phyloP scores from a whole-genome alignment of 2,329 filamentous ascomycete genomes.

The Incumbomyces lentus region DNA sequence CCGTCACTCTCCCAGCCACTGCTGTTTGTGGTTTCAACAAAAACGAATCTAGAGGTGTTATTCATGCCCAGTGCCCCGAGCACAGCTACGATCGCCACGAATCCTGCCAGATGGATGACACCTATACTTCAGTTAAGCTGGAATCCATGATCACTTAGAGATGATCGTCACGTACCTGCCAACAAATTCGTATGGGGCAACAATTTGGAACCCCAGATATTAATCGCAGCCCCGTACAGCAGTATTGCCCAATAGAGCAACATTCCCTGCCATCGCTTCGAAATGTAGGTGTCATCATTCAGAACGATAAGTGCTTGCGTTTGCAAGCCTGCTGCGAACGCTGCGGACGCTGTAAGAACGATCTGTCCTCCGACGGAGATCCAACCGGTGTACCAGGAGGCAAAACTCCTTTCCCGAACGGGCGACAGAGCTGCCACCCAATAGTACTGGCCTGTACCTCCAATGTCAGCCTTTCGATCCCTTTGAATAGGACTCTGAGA shows the following conservation, averaged over 20 bases:
- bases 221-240: constrained; percentile 26
- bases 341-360: constrained; percentile 26
- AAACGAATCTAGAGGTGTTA: constrained; percentile 28
- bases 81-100: constrained; percentile 29
- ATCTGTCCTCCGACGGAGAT: constrained; percentile 31
- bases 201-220: constrained; percentile 25
- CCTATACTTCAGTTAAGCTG: not conserved
- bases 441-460: constrained; percentile 27
- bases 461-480: too few species aligned
- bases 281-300: constrained; percentile 27
- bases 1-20: constrained; percentile 36
- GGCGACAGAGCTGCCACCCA: constrained; percentile 25
- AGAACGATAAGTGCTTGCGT: constrained; percentile 26
- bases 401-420: not conserved
- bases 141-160: too few species aligned
- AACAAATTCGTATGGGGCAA: constrained; percentile 22
- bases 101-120: constrained; percentile 27
- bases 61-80: constrained; percentile 25
- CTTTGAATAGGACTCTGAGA: constrained; percentile 10
- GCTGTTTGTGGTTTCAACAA: constrained; percentile 32
- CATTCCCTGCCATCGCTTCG: constrained; percentile 31
- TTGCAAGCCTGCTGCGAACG: constrained; percentile 26
- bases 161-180: too few species aligned
- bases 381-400: constrained; percentile 21
- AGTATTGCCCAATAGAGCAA: constrained; percentile 30